Base-by-base conservation (phyloP, 2,329 filamentous ascomycete species). In the Dactylellina parvicollis region DNA sequence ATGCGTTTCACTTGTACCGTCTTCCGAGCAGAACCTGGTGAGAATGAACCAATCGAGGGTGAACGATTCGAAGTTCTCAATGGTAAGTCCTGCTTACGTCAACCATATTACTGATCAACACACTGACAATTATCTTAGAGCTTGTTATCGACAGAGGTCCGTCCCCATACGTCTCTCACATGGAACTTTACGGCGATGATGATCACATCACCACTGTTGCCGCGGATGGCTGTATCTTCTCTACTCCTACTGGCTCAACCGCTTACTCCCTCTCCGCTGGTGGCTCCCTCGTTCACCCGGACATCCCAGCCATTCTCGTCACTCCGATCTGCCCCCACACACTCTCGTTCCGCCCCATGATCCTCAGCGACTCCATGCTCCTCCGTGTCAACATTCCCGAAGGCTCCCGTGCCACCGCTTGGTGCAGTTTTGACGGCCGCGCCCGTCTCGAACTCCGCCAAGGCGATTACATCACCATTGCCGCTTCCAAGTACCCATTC, bases 1-100 rank as follows among this genome's bases (percentile, higher is more conserved):
- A 99, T 99, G 95, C 91, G 95, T 75, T 99, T 99, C 81, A 99
- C 95, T 14, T 98, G 94, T 83, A 98, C 95, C 0, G 93, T 99
- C 7, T 97, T 94, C 83, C 90, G 94, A 46, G 86, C 89, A 76
- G 87, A 86, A 28, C 81, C 82, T 2, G 80, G 83, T 1, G 86
- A 85, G 9, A 57, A 32, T n/a, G 84, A 87, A n/a, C 86, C 89
- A 76, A 90, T 95, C 77, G 93, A 97, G 81, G 92, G 90, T 46
- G 94, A 98, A 82, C 93, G 96, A 78, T 98, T 97, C 76, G 95
- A 99, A 82, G 94, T 99, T 18, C 88, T 99, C 76, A 99, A 99
- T 82, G 77, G 76, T 77, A 74, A 70, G 74, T 47, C 24, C 12
- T 57, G 40, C 18, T n/a, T 22, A 9, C 12, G 2, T 28, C 20